Evolutionary conservation across 805 yeast genomes (phyloP).

Genomic region (Torulaspora franciscae): DNA sequence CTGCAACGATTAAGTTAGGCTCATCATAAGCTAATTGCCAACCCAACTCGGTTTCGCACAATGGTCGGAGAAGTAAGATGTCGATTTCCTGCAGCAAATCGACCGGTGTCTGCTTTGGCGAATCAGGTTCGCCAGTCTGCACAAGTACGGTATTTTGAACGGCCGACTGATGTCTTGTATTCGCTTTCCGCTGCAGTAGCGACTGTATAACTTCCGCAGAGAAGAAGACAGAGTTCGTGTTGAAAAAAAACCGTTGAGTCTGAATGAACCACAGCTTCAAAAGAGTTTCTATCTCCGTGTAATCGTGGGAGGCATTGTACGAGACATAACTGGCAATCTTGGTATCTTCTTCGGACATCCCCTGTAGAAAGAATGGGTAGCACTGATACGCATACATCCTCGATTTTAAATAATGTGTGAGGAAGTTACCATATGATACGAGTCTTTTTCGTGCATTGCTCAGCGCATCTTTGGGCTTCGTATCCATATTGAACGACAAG

Average conservation of each 20-base stretch:
- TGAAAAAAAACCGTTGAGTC: constrained; percentile 20
- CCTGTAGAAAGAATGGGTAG: constrained; percentile 17
- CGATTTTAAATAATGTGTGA: constrained; percentile 20
- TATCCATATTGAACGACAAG: constrained; percentile 25
- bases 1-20: constrained; percentile 31
- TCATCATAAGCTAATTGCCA: constrained; percentile 35
- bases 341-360: constrained; percentile 8
- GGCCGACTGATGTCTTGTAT: constrained; percentile 11
- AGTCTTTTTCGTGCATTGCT: constrained; percentile 21
- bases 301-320: constrained; percentile 15
- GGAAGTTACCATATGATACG: constrained; percentile 20
- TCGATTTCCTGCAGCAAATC: constrained; percentile 24
- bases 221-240: constrained; percentile 28
- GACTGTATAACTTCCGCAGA: constrained; percentile 26
- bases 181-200: constrained; percentile 20
- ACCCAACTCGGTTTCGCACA: constrained; percentile 16
- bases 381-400: constrained; percentile 22
- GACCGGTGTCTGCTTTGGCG: constrained; percentile 1
- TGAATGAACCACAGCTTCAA: constrained; percentile 29
- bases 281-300: constrained; percentile 23
- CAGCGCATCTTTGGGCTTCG: constrained; percentile 21
- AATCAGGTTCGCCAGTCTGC: constrained; percentile 9
- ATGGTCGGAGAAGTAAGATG: constrained; percentile 27
- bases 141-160: constrained; percentile 10
- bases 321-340: constrained; percentile 13